A percentile compares a stretch with the other conserved stretches of the same genome.
phyloP scores from a whole-genome alignment of 495 filamentous ascomycete species.

The Penicillium parvum region DNA sequence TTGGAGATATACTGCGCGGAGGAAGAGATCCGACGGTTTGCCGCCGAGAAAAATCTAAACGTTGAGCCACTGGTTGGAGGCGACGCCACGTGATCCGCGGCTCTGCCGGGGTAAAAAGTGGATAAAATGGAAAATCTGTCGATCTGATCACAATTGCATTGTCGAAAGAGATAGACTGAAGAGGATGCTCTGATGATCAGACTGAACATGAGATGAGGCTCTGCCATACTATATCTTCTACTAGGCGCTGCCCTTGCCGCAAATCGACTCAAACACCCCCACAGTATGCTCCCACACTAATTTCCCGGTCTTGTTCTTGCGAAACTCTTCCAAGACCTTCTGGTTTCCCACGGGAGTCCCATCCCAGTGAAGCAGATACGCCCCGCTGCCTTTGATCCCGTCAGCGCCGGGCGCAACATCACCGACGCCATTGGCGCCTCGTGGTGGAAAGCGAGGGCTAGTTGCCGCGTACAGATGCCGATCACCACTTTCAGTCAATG shows the following conservation, averaged over 20 bases:
- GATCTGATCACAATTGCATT: not conserved
- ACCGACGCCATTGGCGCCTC: not conserved
- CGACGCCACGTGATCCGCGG: constrained; percentile 12
- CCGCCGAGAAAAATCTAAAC: constrained; percentile 8
- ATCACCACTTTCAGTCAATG: constrained; percentile 38
- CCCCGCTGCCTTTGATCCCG: constrained; percentile 18
- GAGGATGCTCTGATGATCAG: not conserved
- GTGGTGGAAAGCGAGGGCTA: constrained; percentile 33
- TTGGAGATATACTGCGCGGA: constrained; percentile 3
- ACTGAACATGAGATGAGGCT: too few relatives aligned
- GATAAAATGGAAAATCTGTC: too few relatives aligned
- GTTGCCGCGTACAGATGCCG: constrained; percentile 43
- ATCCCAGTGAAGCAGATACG: constrained; percentile 18
- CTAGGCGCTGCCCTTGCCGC: constrained; percentile 4
- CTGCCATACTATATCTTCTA: not conserved
- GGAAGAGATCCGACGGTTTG: constrained; percentile 7
- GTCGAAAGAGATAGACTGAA: too few relatives aligned
- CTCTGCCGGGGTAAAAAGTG: not conserved
- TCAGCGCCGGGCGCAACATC: constrained; percentile 17
- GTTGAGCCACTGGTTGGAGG: constrained; percentile 5
- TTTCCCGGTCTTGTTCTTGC: constrained; percentile 16
- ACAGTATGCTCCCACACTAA: constrained; percentile 21
- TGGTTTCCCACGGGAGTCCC: constrained; percentile 14
- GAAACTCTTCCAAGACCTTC: constrained; percentile 12
- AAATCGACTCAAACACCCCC: constrained; percentile 16